phyloP scores from a whole-genome alignment of 495 filamentous ascomycete genomes.

The Lindgomyces ingoldianus region DNA sequence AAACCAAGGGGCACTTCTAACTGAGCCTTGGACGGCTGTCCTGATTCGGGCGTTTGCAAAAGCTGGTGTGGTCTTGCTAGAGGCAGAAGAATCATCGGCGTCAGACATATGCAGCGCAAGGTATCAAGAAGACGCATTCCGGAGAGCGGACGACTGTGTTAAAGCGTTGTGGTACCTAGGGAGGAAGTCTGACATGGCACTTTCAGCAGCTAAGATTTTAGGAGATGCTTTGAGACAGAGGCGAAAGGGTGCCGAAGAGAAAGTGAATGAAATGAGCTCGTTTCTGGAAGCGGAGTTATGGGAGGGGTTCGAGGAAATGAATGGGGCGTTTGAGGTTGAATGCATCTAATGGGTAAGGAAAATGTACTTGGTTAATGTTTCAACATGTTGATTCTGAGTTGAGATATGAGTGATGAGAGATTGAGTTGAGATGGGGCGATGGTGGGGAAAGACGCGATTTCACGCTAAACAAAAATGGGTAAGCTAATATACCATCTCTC shows the following conservation, averaged over 20 bases:
- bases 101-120: constrained; percentile 6
- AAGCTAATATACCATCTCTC: too few relatives aligned
- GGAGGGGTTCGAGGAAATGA: constrained; percentile 24
- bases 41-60: constrained; percentile 50
- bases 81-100: constrained; percentile 9
- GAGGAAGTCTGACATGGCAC: constrained; percentile 52
- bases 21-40: constrained; percentile 53
- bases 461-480: too few relatives aligned
- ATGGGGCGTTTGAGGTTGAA: constrained; percentile 7
- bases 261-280: constrained; percentile 16
- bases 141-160: constrained; percentile 40
- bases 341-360: constrained; percentile 6
- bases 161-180: constrained; percentile 49
- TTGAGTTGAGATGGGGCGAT: too few relatives aligned
- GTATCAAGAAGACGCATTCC: constrained; percentile 37
- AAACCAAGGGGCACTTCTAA: constrained; percentile 47
- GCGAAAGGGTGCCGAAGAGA: constrained; percentile 4
- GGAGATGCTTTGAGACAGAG: constrained; percentile 20
- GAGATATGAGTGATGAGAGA: too few relatives aligned
- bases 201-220: constrained; percentile 28
- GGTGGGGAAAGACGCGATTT: too few relatives aligned
- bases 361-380: neutral
- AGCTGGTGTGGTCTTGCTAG: constrained; percentile 45
- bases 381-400: too few relatives aligned
- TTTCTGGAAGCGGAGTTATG: constrained; percentile 25